Percentiles rank a stretch among this genome's conserved stretches.
phyloP scores from a whole-genome alignment of 495 filamentous ascomycete species.

The Physcia stellaris region DNA sequence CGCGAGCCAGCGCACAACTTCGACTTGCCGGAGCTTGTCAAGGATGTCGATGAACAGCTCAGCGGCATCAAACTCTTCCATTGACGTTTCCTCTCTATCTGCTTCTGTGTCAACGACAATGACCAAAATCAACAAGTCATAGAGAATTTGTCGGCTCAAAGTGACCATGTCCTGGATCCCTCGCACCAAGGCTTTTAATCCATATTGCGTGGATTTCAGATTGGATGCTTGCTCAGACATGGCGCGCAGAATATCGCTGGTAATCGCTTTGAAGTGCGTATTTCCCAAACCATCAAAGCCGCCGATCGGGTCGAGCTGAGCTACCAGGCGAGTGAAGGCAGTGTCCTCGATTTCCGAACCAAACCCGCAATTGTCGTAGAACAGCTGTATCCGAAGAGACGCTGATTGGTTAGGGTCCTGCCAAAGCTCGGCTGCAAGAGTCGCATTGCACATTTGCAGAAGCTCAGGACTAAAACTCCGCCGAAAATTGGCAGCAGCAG shows the following conservation, averaged over 20 bases:
- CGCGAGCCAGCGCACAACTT: conserved; percentile 71
- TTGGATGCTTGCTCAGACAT: conserved; percentile 32
- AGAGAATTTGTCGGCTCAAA: conserved; percentile 52
- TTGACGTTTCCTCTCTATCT: conserved; percentile 49
- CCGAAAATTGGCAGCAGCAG: conserved; percentile 44
- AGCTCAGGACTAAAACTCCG: conserved; percentile 47
- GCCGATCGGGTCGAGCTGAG: conserved; percentile 35
- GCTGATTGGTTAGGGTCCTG: conserved; percentile 51
- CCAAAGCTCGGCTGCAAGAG: conserved; percentile 55
- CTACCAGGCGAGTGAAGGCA: conserved; percentile 33
- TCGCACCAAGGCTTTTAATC: conserved; percentile 54
- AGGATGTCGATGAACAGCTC: conserved; percentile 55
- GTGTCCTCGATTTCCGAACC: conserved; percentile 62
- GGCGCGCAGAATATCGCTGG: conserved; percentile 27
- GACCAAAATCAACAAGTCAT: conserved; percentile 70
- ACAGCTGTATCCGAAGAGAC: conserved; percentile 50
- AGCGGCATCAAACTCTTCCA: conserved; percentile 51
- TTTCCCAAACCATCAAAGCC: conserved; percentile 40
- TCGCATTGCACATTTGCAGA: conserved; percentile 41
- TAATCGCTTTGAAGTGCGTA: conserved; percentile 35
- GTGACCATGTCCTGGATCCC: conserved; percentile 67
- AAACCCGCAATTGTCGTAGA: conserved; percentile 61
- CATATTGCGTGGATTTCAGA: conserved; percentile 48
- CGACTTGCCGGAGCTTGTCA: conserved; percentile 52
- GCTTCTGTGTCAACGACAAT: conserved; percentile 71